Evolutionary conservation across 768 basidiomycete species (phyloP).

Genomic region (Coprinopsis cinerea): DNA sequence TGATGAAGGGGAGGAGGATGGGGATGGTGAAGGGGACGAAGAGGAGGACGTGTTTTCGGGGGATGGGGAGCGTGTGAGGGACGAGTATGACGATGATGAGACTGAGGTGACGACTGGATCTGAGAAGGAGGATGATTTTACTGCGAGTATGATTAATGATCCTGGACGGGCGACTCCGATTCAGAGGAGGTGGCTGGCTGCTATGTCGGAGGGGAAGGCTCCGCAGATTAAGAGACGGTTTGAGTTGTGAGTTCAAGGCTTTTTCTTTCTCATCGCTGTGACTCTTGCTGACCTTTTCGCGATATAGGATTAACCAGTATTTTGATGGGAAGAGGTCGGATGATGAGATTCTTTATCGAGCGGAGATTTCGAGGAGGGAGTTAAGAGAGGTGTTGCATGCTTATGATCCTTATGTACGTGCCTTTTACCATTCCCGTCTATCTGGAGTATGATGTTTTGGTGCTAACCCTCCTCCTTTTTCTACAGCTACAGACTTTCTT

Average conservation of each 20-base stretch:
- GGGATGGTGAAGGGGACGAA: constrained; percentile 6
- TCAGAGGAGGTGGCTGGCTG: constrained; percentile 80
- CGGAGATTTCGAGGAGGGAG: constrained; percentile 79
- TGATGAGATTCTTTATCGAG: constrained; percentile 89
- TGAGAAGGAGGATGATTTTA: constrained; percentile 39
- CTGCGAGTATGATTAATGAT: constrained; percentile 70
- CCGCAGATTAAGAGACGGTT: constrained; percentile 65
- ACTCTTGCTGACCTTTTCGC: not conserved
- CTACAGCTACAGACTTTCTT: constrained; percentile 46
- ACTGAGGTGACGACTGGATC: constrained; percentile 43
- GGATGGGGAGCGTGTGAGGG: constrained; percentile 29
- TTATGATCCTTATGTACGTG: constrained; percentile 82
- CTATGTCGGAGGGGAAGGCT: constrained; percentile 85
- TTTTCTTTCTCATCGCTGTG: not conserved
- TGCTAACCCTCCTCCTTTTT: not conserved
- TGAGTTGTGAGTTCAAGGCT: constrained; percentile 51
- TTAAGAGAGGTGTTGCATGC: constrained; percentile 77
- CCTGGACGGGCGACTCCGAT: constrained; percentile 76
- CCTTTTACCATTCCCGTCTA: not conserved
- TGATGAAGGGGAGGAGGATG: constrained; percentile 28
- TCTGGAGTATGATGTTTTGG: not conserved
- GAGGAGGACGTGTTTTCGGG: constrained; percentile 18
- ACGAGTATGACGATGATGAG: constrained; percentile 34
- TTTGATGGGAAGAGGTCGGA: constrained; percentile 90
- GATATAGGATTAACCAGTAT: constrained; percentile 76